Evolutionary conservation across 2,329 filamentous ascomycete genomes (phyloP).

Genomic region (Xylaria sp.): DNA sequence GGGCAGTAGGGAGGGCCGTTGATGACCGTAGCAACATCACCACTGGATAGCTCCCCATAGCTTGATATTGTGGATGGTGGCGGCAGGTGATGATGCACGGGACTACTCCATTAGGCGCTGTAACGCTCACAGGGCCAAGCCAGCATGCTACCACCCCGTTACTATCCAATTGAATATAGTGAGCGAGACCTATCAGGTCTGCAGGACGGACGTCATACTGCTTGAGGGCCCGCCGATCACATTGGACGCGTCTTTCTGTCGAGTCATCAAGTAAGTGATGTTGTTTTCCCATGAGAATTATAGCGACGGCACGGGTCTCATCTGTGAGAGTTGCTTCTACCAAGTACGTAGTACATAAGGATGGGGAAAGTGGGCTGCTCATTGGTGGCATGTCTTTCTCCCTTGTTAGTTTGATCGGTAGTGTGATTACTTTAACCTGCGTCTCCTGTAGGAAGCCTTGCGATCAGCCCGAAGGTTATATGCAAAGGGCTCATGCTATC

Average conservation of each 20-base stretch:
- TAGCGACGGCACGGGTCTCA: neutral
- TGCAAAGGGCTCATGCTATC: neutral
- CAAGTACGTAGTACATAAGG: too few relatives aligned
- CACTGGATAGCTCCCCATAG: neutral
- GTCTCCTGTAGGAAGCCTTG: neutral
- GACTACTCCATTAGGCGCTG: constrained; percentile 7
- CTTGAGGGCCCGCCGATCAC: constrained; percentile 30
- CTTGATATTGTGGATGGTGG: constrained; percentile 14
- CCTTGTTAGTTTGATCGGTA: neutral
- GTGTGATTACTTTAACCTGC: neutral
- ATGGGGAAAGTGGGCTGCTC: neutral
- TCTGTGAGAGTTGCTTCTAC: neutral
- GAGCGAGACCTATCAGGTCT: neutral
- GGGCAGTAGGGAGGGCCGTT: neutral
- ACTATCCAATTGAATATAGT: constrained; percentile 1
- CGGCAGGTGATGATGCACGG: constrained; percentile 28
- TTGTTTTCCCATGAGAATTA: constrained; percentile 4
- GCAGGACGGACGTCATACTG: constrained; percentile 34
- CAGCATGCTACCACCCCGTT: constrained; percentile 12
- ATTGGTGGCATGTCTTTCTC: neutral
- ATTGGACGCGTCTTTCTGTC: constrained; percentile 12
- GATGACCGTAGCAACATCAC: constrained; percentile 7
- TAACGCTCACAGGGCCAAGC: constrained; percentile 12
- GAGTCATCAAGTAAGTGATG: neutral
- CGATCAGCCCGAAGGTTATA: constrained; percentile 3